Evolutionary conservation across 2,329 filamentous ascomycete species (phyloP).

Genomic region (Fusarium sp.): DNA sequence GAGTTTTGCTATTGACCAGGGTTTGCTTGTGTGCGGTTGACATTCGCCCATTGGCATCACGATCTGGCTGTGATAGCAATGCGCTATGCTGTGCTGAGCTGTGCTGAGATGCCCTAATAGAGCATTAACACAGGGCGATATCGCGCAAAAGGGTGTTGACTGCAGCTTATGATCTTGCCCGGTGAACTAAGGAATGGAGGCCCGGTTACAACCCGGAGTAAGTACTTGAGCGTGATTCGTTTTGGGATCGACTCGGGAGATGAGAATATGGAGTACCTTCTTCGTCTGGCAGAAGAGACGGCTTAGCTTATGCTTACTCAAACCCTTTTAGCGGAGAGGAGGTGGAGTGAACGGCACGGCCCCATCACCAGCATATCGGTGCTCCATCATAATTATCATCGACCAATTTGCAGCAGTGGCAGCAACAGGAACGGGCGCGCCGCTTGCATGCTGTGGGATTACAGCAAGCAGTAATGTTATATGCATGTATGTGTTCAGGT

Average conservation of each 20-base stretch:
- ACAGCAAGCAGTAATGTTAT: slow-evolving; percentile 3
- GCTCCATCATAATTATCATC: slow-evolving; percentile 25
- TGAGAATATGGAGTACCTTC: slow-evolving; percentile 33
- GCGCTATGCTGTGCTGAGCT: neutral
- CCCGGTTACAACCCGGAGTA: slow-evolving; percentile 34
- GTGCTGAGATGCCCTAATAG: slow-evolving; percentile 13
- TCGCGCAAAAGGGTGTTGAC: slow-evolving; percentile 19
- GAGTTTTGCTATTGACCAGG: slow-evolving; percentile 42
- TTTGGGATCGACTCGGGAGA: slow-evolving; percentile 38
- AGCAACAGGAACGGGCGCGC: slow-evolving; percentile 21
- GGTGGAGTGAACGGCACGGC: slow-evolving; percentile 37
- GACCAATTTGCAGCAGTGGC: slow-evolving; percentile 23
- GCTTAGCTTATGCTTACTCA: slow-evolving; percentile 44
- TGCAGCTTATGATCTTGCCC: slow-evolving; percentile 12
- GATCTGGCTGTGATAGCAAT: slow-evolving; percentile 15
- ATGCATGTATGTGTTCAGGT: slow-evolving; percentile 4
- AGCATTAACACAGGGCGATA: slow-evolving; percentile 33
- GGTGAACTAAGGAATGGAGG: slow-evolving; percentile 19
- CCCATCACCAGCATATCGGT: slow-evolving; percentile 34
- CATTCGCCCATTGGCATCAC: slow-evolving; percentile 12
- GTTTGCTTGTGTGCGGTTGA: slow-evolving; percentile 11
- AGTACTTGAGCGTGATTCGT: slow-evolving; percentile 16
- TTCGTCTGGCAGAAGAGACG: slow-evolving; percentile 32
- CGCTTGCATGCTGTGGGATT: slow-evolving; percentile 14
- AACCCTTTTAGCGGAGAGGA: slow-evolving; percentile 36